Evolutionary conservation across 257 asterid genomes (phyloP).

Genomic region (Nicotiana otophora): DNA sequence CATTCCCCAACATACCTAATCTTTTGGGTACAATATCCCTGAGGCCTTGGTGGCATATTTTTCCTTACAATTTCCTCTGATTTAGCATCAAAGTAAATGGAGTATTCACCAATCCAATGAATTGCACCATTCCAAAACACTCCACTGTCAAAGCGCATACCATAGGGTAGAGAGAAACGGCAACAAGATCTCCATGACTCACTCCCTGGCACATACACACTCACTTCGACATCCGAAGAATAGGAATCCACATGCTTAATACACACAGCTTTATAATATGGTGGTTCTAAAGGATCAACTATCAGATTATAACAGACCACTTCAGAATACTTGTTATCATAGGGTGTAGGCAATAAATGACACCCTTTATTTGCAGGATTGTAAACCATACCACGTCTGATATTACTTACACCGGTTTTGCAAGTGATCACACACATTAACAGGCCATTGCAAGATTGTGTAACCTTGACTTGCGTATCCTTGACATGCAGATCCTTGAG

Average conservation of each 20-base stretch:
- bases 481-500: neutral
- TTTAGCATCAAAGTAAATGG: neutral
- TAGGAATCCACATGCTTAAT: neutral
- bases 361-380: neutral
- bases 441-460: slow-evolving; percentile 1
- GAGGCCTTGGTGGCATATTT: neutral
- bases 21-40: neutral
- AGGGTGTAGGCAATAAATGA: neutral
- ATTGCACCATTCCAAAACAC: slow-evolving; percentile 3
- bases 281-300: neutral
- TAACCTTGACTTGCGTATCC: too few relatives aligned
- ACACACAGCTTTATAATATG: neutral
- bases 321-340: neutral
- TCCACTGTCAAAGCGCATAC: neutral
- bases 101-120: neutral
- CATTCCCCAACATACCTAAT: neutral
- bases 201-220: neutral
- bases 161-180: neutral
- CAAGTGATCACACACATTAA: neutral
- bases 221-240: neutral
- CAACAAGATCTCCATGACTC: neutral
- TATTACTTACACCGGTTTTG: neutral
- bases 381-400: neutral
- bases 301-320: neutral
- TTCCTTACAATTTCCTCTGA: neutral